Conservation (phyloP, 345 rosid species). For the Kandelia obovata region DNA sequence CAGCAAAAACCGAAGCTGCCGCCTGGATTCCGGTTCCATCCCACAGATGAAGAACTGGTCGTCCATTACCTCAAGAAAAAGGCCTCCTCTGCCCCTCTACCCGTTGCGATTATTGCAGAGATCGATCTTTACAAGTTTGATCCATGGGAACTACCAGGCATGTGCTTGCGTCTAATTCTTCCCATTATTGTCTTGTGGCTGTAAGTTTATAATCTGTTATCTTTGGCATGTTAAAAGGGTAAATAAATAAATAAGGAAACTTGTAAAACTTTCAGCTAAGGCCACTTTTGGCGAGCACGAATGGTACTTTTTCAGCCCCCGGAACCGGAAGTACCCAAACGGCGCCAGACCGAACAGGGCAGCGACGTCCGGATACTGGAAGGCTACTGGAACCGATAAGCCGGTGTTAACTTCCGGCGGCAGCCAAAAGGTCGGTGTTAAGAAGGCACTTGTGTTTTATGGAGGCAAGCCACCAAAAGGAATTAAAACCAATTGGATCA, state of each 20-base stretch:
- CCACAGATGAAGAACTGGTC: conserved; percentile 33
- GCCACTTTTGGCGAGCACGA: conserved; percentile 36
- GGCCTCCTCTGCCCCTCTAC: conserved; percentile 29
- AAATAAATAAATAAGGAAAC: too few relatives aligned
- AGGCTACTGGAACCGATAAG: conserved; percentile 37
- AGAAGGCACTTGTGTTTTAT: conserved; percentile 35
- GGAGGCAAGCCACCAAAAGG: conserved; percentile 39
- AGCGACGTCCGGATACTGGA: conserved; percentile 39
- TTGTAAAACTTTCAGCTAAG: conserved; percentile 20
- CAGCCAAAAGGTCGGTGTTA: conserved; percentile 32
- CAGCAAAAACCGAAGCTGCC: conserved; percentile 35
- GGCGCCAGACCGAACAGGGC: conserved; percentile 37
- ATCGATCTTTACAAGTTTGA: conserved; percentile 37
- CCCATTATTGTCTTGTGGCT: neutral
- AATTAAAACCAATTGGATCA: conserved; percentile 34
- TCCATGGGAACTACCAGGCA: conserved; percentile 37
- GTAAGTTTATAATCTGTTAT: neutral
- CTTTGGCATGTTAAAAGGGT: too few relatives aligned
- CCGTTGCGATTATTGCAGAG: conserved; percentile 30
- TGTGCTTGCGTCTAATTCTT: neutral
- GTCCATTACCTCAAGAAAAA: conserved; percentile 37
- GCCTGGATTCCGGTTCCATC: conserved; percentile 35
- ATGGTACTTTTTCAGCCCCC: conserved; percentile 37
- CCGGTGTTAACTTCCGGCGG: conserved; percentile 28
- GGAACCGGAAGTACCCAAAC: conserved; percentile 36